Base-by-base conservation (phyloP, 1,284 basidiomycete species). In the Baeospora myosura region DNA sequence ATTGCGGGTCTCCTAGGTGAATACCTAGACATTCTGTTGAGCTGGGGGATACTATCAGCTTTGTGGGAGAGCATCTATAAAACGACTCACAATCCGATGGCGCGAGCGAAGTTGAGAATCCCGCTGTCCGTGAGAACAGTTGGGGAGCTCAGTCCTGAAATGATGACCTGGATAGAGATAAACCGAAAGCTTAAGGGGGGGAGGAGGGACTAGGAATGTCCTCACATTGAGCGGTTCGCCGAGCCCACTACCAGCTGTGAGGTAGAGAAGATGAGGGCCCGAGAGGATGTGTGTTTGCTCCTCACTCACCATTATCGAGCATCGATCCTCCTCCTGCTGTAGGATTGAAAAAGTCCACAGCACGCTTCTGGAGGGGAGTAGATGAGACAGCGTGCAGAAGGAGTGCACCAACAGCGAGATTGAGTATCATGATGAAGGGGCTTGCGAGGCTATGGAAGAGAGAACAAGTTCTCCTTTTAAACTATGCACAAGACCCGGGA, bases 201-300 rank as follows among this genome's bases (percentile, higher is more conserved):
- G 11, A n/a, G 11, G 17, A 31, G 10, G 16, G 25, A 37, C 12
- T 12, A 34, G 12, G 8, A 51, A n/a, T n/a, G n/a, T n/a, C n/a
- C 64, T 25, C 43, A 79, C 77, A 51, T 82, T 81, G 45, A 82
- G 52, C 12, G 79, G 80, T 52, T 81, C 80, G 3, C 78, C 80
- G 2, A 60, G 50, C 4, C 71, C 72, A 38, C 61, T 49, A n/a
- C 64, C 63, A 12, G 73, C 61, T 63, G n/a, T 30, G 17, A 12
- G n/a, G n/a, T n/a, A n/a, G 32, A 33, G 14, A 36, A 14, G 29
- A 36, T 17, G 30, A 45, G n/a, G 23, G 39, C 12, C 4, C 22
- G n/a, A 29, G 12, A 21, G 4, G 5, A 44, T 25, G 11, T 2
- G n/a, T 34, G 17, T 5, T 6, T 18, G 16, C 14, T n/a, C n/a